A percentile compares a stretch with the other conserved stretches of the same genome.
Evolutionary conservation across 2,329 filamentous ascomycete species (phyloP).

Genomic region (Nemania sp.): DNA sequence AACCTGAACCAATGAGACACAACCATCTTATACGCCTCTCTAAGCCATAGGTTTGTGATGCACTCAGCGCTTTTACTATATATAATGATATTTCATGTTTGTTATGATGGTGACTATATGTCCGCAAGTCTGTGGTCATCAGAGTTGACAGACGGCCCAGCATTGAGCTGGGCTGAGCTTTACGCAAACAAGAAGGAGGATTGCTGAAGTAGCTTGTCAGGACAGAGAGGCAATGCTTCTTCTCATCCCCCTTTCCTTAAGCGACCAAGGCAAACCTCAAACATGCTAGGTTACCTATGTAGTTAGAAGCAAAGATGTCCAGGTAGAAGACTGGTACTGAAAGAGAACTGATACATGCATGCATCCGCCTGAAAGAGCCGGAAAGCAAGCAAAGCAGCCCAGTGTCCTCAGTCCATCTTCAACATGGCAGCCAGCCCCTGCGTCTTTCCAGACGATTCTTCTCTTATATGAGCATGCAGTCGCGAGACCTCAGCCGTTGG

Average conservation of each 20-base stretch:
- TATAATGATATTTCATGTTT: neutral
- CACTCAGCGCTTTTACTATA: neutral
- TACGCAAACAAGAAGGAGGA: neutral
- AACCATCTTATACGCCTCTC: neutral
- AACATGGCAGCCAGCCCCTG: neutral
- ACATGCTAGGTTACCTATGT: too few relatives aligned
- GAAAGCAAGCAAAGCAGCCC: neutral
- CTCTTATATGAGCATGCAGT: neutral
- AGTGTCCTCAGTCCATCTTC: neutral
- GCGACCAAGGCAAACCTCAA: too few relatives aligned
- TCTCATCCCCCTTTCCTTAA: neutral
- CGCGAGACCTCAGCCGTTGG: neutral
- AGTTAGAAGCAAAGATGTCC: too few relatives aligned
- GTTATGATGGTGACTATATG: neutral
- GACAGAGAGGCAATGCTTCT: neutral
- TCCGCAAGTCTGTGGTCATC: neutral
- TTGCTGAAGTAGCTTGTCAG: neutral
- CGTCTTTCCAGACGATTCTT: neutral
- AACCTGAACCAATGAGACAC: neutral
- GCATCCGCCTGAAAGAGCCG: slow-evolving; percentile 13
- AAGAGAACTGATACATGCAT: slow-evolving; percentile 1
- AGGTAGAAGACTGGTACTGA: too few relatives aligned
- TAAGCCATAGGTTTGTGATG: neutral
- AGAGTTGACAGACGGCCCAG: neutral
- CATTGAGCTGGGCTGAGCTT: neutral